Percentiles rank a stretch among this genome's conserved stretches.
Conservation (phyloP, 2,329 filamentous ascomycete species). For the Aspergillus melleus region DNA sequence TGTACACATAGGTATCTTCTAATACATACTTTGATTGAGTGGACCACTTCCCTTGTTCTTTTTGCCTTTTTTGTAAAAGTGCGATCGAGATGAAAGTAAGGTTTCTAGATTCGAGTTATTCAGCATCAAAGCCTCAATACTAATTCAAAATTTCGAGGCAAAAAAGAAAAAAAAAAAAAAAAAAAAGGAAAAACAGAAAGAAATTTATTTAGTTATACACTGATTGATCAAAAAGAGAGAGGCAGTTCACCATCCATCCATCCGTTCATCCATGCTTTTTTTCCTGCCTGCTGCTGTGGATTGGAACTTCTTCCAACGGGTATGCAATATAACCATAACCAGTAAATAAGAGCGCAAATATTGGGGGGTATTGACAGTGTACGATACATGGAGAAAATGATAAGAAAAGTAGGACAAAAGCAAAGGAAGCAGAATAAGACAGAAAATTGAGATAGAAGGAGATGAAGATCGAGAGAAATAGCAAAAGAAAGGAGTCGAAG, state of each 20-base stretch:
- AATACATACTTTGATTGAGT: neutral
- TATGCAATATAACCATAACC: slow-evolving; percentile 3
- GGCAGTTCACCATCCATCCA: too few relatives aligned
- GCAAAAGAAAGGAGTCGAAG: too few relatives aligned
- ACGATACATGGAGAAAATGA: neutral
- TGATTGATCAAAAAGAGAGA: neutral
- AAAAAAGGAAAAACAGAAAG: too few relatives aligned
- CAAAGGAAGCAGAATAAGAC: slow-evolving; percentile 5
- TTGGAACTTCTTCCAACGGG: neutral
- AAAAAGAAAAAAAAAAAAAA: too few relatives aligned
- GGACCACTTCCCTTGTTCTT: neutral
- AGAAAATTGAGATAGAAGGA: slow-evolving; percentile 3
- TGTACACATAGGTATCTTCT: too few relatives aligned
- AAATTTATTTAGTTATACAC: neutral
- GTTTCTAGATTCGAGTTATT: too few relatives aligned
- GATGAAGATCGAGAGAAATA: too few relatives aligned
- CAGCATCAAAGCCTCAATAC: too few relatives aligned
- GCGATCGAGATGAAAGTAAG: too few relatives aligned
- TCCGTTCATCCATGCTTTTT: neutral
- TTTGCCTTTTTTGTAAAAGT: too few relatives aligned
- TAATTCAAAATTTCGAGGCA: too few relatives aligned
- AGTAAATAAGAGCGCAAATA: neutral
- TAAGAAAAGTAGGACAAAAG: neutral
- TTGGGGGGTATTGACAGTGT: slow-evolving; percentile 6
- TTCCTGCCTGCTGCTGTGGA: neutral